Evolutionary conservation across 306 rosid species (phyloP).

Genomic region (Gastrolobium villosum): DNA sequence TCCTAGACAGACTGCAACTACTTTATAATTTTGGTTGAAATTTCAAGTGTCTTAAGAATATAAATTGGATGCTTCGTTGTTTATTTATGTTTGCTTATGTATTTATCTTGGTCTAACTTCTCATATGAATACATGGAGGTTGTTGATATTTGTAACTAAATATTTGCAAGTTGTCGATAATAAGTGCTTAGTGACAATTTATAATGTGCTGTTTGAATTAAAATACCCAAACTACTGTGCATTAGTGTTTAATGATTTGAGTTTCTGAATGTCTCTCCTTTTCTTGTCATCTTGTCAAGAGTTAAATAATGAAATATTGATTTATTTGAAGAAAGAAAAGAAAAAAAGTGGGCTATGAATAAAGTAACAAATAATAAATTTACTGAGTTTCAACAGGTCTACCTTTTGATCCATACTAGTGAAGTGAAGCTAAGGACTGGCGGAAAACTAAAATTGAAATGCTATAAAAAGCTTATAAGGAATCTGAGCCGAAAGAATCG

Average conservation of each 20-base stretch:
- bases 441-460: constrained; percentile 62
- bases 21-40: constrained; percentile 24
- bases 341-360: constrained; percentile 19
- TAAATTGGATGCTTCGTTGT: constrained; percentile 42
- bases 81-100: constrained; percentile 18
- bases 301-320: constrained; percentile 32
- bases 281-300: constrained; percentile 26
- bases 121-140: constrained; percentile 13
- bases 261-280: constrained; percentile 2
- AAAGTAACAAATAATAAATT: constrained; percentile 48
- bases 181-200: constrained; percentile 5
- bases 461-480: constrained; percentile 49
- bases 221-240: constrained; percentile 19
- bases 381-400: constrained; percentile 67
- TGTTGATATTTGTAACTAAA: constrained; percentile 36
- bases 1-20: constrained; percentile 16
- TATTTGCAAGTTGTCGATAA: constrained; percentile 17
- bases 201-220: constrained; percentile 36
- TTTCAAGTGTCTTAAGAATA: constrained; percentile 27
- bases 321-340: constrained; percentile 32
- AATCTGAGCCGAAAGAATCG: constrained; percentile 60
- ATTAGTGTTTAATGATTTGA: constrained; percentile 21
- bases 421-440: constrained; percentile 69
- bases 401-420: constrained; percentile 86
- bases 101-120: constrained; percentile 28